Evolutionary conservation across 73 alveolate species (phyloP).

Genomic region (Blepharisma japonicum): DNA sequence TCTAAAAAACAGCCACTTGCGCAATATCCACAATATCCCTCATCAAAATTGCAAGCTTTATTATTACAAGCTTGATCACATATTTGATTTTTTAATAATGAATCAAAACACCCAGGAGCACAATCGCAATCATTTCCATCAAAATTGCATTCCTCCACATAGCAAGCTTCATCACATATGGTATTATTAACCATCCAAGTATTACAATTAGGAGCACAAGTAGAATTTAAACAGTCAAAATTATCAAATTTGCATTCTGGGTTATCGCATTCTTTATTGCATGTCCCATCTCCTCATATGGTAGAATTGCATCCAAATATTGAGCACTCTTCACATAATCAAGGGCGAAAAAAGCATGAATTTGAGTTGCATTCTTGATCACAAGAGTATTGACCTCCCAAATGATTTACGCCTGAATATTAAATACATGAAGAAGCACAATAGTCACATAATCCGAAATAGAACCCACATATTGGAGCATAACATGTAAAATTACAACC

Average conservation of each 20-base stretch:
- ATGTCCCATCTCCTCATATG: neutral
- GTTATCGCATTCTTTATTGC: neutral
- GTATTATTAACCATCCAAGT: no score
- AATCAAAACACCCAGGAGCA: neutral
- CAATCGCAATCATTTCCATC: neutral
- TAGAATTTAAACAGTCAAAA: neutral
- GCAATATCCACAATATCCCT: neutral
- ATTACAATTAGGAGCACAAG: no score
- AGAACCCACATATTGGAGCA: no score
- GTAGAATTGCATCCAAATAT: neutral
- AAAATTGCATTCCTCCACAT: no score
- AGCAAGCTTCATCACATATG: no score
- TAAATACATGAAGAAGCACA: no score
- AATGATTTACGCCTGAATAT: no score
- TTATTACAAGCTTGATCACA: slow-evolving; percentile 6
- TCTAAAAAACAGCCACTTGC: neutral
- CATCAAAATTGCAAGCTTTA: slow-evolving; percentile 1
- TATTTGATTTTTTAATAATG: neutral
- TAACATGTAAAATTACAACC: no score
- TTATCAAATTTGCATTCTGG: neutral
- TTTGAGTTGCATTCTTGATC: neutral
- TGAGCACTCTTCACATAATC: neutral
- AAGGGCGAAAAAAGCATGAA: neutral
- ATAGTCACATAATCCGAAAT: no score
- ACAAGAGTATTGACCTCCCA: no score